These are phyloP conservation scores for Geotrichum histeridarum DNA, from an alignment of 1,139 yeast species.

Conservation along the genomic window DNA sequence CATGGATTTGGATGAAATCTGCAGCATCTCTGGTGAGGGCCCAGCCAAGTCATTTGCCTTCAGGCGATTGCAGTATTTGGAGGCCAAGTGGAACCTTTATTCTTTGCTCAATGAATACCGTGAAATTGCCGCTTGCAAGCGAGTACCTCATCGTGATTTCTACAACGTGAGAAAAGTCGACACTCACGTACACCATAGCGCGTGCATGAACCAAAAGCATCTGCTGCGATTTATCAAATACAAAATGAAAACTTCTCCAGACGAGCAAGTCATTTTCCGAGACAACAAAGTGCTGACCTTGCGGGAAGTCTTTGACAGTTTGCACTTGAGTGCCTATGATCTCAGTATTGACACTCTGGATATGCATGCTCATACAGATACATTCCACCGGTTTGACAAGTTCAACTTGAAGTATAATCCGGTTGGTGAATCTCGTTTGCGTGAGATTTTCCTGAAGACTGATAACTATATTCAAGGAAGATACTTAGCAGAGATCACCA, in stretches of 20 bases:
- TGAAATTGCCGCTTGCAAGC: conserved; percentile 78
- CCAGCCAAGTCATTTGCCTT: conserved; percentile 97
- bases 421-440: conserved; percentile 91
- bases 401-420: conserved; percentile 96
- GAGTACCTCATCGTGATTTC: conserved; percentile 91
- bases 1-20: conserved; percentile 67
- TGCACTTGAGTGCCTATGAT: conserved; percentile 88
- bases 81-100: conserved; percentile 94
- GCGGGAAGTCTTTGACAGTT: conserved; percentile 80
- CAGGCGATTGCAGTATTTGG: conserved; percentile 84
- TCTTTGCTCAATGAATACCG: conserved; percentile 83
- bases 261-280: conserved; percentile 87
- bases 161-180: conserved; percentile 97
- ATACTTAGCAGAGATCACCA: conserved; percentile 90
- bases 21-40: conserved; percentile 78
- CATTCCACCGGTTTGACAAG: conserved; percentile 95
- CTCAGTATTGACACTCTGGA: conserved; percentile 92
- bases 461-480: conserved; percentile 86
- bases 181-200: conserved; percentile 98
- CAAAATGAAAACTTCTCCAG: conserved; percentile 72
- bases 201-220: conserved; percentile 98
- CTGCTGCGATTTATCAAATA: conserved; percentile 88
- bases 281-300: conserved; percentile 88
- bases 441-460: conserved; percentile 92
- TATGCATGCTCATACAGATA: conserved; percentile 98